Conservation (phyloP, 2,329 filamentous ascomycete species). For the Colletotrichum magnum region DNA sequence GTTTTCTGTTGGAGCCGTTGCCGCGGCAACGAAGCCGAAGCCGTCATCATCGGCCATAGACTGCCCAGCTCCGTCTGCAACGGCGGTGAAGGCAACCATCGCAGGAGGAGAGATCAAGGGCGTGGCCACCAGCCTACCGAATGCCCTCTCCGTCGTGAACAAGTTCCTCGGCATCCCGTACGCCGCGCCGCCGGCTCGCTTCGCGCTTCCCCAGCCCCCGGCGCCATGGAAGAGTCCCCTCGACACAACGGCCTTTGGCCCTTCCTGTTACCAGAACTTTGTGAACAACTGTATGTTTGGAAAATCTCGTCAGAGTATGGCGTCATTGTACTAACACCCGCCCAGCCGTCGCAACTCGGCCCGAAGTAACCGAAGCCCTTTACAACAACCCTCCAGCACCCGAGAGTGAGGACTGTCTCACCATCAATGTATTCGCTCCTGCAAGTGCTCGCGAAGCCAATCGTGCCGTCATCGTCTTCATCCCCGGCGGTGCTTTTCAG, state of each 20-base stretch:
- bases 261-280: slow-evolving; percentile 23
- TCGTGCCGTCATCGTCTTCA: slow-evolving; percentile 45
- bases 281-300: not conserved
- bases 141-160: slow-evolving; percentile 44
- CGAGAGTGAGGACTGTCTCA: slow-evolving; percentile 49
- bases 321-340: not conserved
- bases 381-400: slow-evolving; percentile 41
- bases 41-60: not conserved
- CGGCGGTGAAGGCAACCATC: not conserved
- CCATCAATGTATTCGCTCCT: slow-evolving; percentile 47
- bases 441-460: slow-evolving; percentile 1
- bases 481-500: slow-evolving; percentile 46
- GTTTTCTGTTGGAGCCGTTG: slow-evolving; percentile 3
- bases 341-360: not conserved
- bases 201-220: not conserved
- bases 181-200: slow-evolving; percentile 63
- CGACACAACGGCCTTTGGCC: slow-evolving; percentile 3
- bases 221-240: slow-evolving; percentile 3
- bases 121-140: not conserved
- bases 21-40: not conserved
- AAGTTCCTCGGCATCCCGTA: slow-evolving; percentile 67
- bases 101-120: slow-evolving; percentile 1
- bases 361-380: slow-evolving; percentile 27
- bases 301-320: accelerated
- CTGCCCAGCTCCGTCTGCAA: not conserved